phyloP scores from a whole-genome alignment of 257 asterid genomes.

The Dorcoceras hygrometricum region DNA sequence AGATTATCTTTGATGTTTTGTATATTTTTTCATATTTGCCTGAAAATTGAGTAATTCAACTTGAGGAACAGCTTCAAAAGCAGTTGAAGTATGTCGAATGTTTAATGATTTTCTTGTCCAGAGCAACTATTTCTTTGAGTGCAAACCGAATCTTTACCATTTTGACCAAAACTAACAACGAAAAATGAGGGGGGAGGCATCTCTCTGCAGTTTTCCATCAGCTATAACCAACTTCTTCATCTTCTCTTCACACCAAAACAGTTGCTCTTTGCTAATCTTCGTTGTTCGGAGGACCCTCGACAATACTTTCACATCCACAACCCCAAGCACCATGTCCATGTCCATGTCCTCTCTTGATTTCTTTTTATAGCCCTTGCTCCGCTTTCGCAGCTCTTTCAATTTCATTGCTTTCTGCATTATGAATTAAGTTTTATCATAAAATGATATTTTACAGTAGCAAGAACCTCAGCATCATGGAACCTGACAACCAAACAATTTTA shows the following conservation, averaged over 20 bases:
- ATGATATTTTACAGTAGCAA: background rate
- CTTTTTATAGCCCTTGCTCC: slow-evolving; percentile 58
- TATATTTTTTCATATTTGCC: background rate
- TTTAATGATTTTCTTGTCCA: background rate
- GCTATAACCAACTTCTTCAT: slow-evolving; percentile 58
- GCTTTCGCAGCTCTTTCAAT: slow-evolving; percentile 76
- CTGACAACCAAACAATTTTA: background rate
- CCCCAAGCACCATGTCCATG: slow-evolving; percentile 64
- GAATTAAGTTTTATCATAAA: background rate
- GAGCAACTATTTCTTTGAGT: background rate
- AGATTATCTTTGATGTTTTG: background rate
- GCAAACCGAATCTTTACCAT: background rate
- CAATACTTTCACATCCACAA: slow-evolving; percentile 62
- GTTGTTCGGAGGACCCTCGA: slow-evolving; percentile 61
- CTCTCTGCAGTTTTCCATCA: slow-evolving; percentile 73
- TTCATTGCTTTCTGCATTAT: slow-evolving; percentile 67
- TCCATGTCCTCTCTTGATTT: slow-evolving; percentile 54
- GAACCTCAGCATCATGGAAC: background rate
- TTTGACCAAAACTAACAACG: slow-evolving; percentile 39
- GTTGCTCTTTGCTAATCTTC: slow-evolving; percentile 59
- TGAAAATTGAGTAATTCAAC: background rate
- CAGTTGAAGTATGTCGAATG: background rate
- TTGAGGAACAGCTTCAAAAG: background rate
- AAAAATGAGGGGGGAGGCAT: slow-evolving; percentile 73
- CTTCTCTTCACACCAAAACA: slow-evolving; percentile 89